Percentiles rank a stretch among this genome's conserved stretches.
phyloP scores from a whole-genome alignment of 805 yeast species.

The Candida corydali region DNA sequence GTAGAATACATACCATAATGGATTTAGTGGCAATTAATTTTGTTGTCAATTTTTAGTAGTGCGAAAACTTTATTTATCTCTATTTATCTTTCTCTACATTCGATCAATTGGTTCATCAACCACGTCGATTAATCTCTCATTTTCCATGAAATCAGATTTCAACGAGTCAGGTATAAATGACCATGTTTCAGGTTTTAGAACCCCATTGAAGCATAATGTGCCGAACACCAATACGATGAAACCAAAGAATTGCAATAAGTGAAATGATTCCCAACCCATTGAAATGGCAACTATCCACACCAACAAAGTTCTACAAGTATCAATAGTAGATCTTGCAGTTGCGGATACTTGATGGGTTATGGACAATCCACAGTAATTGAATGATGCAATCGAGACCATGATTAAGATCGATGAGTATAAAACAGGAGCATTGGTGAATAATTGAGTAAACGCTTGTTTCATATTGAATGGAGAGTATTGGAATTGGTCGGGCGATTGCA shows the following conservation, averaged over 20 bases:
- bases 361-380: slow-evolving; percentile 71
- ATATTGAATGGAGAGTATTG: slow-evolving; percentile 54
- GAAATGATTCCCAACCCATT: slow-evolving; percentile 74
- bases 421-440: slow-evolving; percentile 42
- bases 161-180: slow-evolving; percentile 36
- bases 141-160: slow-evolving; percentile 8
- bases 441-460: slow-evolving; percentile 44
- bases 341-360: slow-evolving; percentile 65
- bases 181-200: slow-evolving; percentile 50
- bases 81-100: no score
- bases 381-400: slow-evolving; percentile 67
- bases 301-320: slow-evolving; percentile 67
- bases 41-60: neutral
- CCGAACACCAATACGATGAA: slow-evolving; percentile 64
- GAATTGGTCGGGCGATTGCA: slow-evolving; percentile 28
- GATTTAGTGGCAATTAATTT: neutral
- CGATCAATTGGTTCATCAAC: slow-evolving; percentile 30
- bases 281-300: slow-evolving; percentile 71
- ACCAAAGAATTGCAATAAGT: slow-evolving; percentile 58
- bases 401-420: slow-evolving; percentile 54
- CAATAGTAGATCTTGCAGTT: slow-evolving; percentile 75
- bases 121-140: slow-evolving; percentile 19
- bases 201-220: slow-evolving; percentile 70
- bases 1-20: slow-evolving; percentile 6
- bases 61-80: neutral